phyloP scores from a whole-genome alignment of 371 early-diverging fungal genomes.

The Fennellomyces sp. region DNA sequence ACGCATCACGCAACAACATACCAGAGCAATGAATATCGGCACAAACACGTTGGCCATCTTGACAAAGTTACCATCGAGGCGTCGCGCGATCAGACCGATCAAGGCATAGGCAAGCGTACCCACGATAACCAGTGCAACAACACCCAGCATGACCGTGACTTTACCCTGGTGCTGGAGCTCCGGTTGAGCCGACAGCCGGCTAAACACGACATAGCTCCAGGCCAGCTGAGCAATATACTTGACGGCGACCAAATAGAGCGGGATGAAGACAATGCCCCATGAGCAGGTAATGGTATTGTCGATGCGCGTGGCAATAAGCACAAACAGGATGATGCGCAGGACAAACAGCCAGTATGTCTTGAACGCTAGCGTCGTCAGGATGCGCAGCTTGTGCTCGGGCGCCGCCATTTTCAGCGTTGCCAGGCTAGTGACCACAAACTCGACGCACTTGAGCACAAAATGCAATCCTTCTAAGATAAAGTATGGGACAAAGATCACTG shows the following conservation, averaged over 20 bases:
- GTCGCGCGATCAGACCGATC: constrained; percentile 70
- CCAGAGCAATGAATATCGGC: constrained; percentile 79
- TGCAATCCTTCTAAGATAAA: constrained; percentile 65
- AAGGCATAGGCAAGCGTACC: constrained; percentile 68
- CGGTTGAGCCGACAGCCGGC: constrained; percentile 44
- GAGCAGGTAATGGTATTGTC: constrained; percentile 56
- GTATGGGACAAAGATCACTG: constrained; percentile 73
- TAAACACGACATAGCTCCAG: constrained; percentile 47
- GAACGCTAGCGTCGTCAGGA: constrained; percentile 22
- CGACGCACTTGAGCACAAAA: constrained; percentile 29
- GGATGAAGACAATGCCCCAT: constrained; percentile 85
- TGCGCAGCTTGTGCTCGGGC: not conserved
- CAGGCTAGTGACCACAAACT: constrained; percentile 21
- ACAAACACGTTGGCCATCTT: constrained; percentile 71
- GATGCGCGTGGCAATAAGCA: constrained; percentile 67
- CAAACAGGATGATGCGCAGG: constrained; percentile 56
- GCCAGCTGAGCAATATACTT: constrained; percentile 58
- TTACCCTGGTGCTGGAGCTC: constrained; percentile 59
- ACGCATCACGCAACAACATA: too few relatives aligned
- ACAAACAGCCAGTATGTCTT: constrained; percentile 62
- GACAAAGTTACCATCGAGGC: constrained; percentile 60
- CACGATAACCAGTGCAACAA: constrained; percentile 51
- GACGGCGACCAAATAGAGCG: constrained; percentile 70
- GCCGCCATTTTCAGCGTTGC: constrained; percentile 4
- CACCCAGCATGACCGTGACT: constrained; percentile 50